These are phyloP conservation scores for Stevia rebaudiana DNA, from an alignment of 140 eudicot genomes.

Conservation along the genomic window DNA sequence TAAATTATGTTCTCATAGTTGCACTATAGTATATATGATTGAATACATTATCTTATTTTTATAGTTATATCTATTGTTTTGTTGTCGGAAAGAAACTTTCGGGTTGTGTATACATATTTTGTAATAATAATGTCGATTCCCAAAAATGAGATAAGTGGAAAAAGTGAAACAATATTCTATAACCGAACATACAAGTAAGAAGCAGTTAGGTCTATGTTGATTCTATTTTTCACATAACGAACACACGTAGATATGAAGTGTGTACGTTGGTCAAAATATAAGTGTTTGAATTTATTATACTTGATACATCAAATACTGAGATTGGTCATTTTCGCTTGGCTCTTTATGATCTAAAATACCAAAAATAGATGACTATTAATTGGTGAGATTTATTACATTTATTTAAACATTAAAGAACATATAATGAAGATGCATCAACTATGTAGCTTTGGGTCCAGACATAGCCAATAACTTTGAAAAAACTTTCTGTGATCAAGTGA, in stretches of 20 bases:
- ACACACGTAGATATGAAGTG: not conserved
- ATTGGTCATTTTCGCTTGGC: slow-evolving; percentile 11
- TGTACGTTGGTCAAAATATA: slow-evolving; percentile 6
- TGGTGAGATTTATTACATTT: not conserved
- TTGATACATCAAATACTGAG: slow-evolving; percentile 13
- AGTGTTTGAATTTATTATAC: slow-evolving; percentile 15
- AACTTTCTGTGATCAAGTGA: not conserved
- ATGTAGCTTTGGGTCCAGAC: not conserved
- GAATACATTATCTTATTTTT: not conserved
- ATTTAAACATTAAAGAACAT: not conserved
- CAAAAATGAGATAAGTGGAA: not conserved
- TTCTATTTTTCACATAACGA: no score
- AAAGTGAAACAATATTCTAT: no score
- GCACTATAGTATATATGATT: not conserved
- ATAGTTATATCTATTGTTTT: not conserved
- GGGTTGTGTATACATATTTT: not conserved
- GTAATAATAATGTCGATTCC: not conserved
- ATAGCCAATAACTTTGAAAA: not conserved
- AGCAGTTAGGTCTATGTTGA: not conserved
- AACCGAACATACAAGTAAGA: not conserved
- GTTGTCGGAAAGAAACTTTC: not conserved
- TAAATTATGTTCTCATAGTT: not conserved
- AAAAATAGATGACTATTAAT: not conserved
- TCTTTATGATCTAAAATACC: slow-evolving; percentile 6
- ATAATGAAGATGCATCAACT: not conserved